phyloP scores from a whole-genome alignment of 1,284 basidiomycete species.

The Rhodotorula sp. region DNA sequence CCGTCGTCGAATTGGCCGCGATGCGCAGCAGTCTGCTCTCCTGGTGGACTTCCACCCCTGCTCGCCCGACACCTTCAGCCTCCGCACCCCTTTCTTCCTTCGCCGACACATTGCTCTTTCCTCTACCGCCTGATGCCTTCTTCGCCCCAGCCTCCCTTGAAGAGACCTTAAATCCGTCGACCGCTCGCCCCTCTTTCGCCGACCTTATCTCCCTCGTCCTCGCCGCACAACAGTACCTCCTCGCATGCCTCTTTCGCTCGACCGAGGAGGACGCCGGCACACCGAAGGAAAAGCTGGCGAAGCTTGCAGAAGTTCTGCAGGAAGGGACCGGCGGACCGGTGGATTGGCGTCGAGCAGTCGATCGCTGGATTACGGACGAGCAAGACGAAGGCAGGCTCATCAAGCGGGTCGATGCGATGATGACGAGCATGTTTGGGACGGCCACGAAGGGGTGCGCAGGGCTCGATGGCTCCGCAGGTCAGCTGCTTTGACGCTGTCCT shows the following conservation, averaged over 20 bases:
- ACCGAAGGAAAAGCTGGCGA: not conserved
- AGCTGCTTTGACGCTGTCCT: not conserved
- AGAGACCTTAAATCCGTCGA: constrained; percentile 13
- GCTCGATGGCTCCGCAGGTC: constrained; percentile 9
- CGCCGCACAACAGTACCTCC: constrained; percentile 29
- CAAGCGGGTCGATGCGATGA: constrained; percentile 19
- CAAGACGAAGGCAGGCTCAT: not conserved
- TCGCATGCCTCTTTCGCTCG: constrained; percentile 27
- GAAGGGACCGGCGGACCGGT: constrained; percentile 8
- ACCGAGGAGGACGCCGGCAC: not conserved
- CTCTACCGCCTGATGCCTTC: constrained; percentile 21
- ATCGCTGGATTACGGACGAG: not conserved
- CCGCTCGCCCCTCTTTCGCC: constrained; percentile 3
- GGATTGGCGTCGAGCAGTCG: constrained; percentile 15
- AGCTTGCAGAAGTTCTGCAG: not conserved
- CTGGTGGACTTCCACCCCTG: constrained; percentile 7
- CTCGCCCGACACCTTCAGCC: not conserved
- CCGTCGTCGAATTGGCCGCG: constrained; percentile 13
- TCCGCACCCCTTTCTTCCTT: constrained; percentile 4
- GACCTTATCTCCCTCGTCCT: constrained; percentile 37
- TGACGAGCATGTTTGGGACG: constrained; percentile 29
- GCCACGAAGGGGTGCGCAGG: constrained; percentile 28
- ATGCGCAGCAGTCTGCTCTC: constrained; percentile 27
- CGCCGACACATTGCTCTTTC: constrained; percentile 10
- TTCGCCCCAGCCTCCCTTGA: constrained; percentile 14